Evolutionary conservation across 2,329 filamentous ascomycete species (phyloP), one percentile per base, ranked within the genome.

Genomic region (Dissoconium aciculare): DNA sequence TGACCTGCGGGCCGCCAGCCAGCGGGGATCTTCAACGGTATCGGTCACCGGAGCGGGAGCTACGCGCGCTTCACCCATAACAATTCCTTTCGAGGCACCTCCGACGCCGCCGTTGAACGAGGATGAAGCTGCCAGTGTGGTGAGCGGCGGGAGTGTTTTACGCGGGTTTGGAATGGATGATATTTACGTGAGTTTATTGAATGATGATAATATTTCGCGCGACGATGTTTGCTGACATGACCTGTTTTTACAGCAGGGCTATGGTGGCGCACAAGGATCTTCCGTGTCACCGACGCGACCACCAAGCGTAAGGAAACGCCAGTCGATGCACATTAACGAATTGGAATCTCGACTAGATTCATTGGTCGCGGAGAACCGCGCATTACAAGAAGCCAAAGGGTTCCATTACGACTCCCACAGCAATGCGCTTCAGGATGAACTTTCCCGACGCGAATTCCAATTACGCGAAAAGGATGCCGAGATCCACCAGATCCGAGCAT

Each of bases 271-370:
- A 58, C 81, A 79, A 53, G 76, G 76, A 53, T 92, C 84, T 54
- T 84, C 87, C 51, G 40, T 79, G 50, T 95, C 89, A 49, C 89
- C 89, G 33, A 92, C 83, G 45, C 76, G 87, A 58, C 85, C 89
- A 47, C 83, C 85, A 52, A 94, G 84, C 64, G 80, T 98, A 71
- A 85, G 87, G 47, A 85, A 87, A 53, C 81, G 87, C 52, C 89
- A 93, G 59, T 95, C 87, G 67, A 87, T 95, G 76, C 87, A 95
- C 60, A 74, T 95, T 38, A 60, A 69, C 51, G 87, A 98, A 49
- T 74, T 98, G 51, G 84, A 95, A 63, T 67, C 71, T 37, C 74
- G 71, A 49, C 69, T 98, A 46, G 83, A 94, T 45, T 78, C 87
- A 55, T 66, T 98, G 41, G 64, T 78, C 24, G 74, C 77, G 13